Percentiles rank a stretch among this genome's conserved stretches.
phyloP scores from a whole-genome alignment of 2,329 filamentous ascomycete species.

The Gaeumannomyces tritici region DNA sequence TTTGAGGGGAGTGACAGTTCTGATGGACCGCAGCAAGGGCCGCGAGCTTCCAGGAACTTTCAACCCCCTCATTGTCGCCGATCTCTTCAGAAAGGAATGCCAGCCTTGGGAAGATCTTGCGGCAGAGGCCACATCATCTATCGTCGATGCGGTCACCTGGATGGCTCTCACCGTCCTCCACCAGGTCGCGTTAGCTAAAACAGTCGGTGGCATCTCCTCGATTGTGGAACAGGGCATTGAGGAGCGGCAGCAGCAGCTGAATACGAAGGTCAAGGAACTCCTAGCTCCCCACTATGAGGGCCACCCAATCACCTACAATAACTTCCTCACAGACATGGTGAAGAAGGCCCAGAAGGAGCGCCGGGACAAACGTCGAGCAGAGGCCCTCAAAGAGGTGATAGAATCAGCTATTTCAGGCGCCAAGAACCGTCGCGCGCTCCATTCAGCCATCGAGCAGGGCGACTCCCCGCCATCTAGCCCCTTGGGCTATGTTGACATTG shows the following conservation, averaged over 20 bases:
- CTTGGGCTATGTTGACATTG: too few relatives aligned
- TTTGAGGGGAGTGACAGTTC: constrained; percentile 13
- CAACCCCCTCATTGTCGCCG: constrained; percentile 22
- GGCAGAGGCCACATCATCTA: constrained; percentile 6
- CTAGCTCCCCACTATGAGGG: constrained; percentile 14
- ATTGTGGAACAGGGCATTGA: constrained; percentile 14
- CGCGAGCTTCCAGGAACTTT: constrained; percentile 25
- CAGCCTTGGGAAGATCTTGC: constrained; percentile 18
- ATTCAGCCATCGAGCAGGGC: too few relatives aligned
- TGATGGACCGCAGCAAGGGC: constrained; percentile 18
- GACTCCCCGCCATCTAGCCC: too few relatives aligned
- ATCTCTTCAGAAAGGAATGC: constrained; percentile 23
- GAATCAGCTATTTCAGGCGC: not conserved
- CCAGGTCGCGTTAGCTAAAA: constrained; percentile 13
- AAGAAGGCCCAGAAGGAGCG: constrained; percentile 15
- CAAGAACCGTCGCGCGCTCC: too few relatives aligned
- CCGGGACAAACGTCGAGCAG: not conserved
- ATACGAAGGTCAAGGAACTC: constrained; percentile 16
- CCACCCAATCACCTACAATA: constrained; percentile 30
- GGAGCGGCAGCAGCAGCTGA: constrained; percentile 9
- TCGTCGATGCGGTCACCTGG: constrained; percentile 11
- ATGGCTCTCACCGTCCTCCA: constrained; percentile 12
- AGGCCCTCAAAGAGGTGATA: not conserved
- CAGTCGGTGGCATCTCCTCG: constrained; percentile 7
- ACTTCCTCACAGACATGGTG: constrained; percentile 21